Evolutionary conservation across 2,329 filamentous ascomycete genomes (phyloP), one percentile per base, ranked within the genome.

Genomic region (Aspergillus quadricinctus): DNA sequence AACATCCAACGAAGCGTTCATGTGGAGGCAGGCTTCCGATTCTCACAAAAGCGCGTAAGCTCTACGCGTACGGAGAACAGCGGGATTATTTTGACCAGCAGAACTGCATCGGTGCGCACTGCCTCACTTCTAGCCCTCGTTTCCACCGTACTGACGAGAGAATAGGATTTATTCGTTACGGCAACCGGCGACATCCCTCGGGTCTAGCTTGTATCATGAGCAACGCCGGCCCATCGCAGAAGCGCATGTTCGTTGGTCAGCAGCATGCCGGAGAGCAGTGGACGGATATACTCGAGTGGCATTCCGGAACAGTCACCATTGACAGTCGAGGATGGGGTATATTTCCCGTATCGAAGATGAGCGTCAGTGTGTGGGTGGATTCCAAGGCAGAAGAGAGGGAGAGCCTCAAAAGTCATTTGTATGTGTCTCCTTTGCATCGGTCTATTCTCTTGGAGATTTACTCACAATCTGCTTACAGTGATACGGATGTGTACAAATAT

Each of bases 21-120:
- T 82, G 80, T 55, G 79, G 78, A 29, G 79, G 78, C 9, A 79
- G 78, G 49, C 76, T 89, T 1, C 81, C 85, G 0, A 78, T 80
- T 17, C 76, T 90, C 23, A 79, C 84, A 40, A 78, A 86, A 9
- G 84, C 84, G 1, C 79, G 87, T 8, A 85, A 84, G 63, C 73
- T 87, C 6, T 89, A 86, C 66, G 85, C 86, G 0, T 88, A 89
- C 61, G 87, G 87, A 7, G 72, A 78, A 25, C 86, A 89, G 66
- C 73, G 78, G 45, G 81, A 89, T 62, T 89, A 88, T 66, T 85
- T 85, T 60, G 81, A 87, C 63, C 72, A 78, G 9, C 72, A 79
- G 11, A 81, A 82, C 53, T 87, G 84, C 67, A 79, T 89, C 53
- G 86, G 85, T 52, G 2, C 29, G 66, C 64, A 48, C 50, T 40